These are phyloP conservation scores for Cutaneotrichosporon dermatis DNA, from an alignment of 1,284 basidiomycete genomes.

Conservation along the genomic window DNA sequence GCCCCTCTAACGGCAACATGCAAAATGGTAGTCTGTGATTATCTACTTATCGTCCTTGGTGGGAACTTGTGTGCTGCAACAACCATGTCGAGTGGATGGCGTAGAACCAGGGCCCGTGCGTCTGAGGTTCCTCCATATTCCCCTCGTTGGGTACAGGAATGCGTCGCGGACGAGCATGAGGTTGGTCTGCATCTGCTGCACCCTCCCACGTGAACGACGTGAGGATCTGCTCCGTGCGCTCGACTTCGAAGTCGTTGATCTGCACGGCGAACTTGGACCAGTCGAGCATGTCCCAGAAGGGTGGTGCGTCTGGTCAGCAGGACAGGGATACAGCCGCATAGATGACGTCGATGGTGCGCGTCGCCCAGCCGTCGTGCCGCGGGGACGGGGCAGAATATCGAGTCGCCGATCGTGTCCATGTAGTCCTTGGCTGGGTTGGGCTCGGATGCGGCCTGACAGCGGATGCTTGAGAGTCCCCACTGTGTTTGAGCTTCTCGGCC, in stretches of 20 bases:
- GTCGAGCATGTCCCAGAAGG: constrained; percentile 46
- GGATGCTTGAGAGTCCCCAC: constrained; percentile 5
- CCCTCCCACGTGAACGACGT: constrained; percentile 26
- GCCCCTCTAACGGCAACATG: neutral
- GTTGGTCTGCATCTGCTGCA: constrained; percentile 39
- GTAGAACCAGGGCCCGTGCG: constrained; percentile 37
- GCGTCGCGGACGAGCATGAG: constrained; percentile 46
- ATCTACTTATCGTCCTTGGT: neutral
- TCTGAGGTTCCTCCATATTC: constrained; percentile 15
- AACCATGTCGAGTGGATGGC: constrained; percentile 38
- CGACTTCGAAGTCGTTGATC: constrained; percentile 37
- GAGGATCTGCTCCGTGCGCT: constrained; percentile 42
- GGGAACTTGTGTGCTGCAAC: constrained; percentile 2
- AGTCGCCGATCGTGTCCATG: constrained; percentile 36
- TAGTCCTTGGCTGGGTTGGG: constrained; percentile 24
- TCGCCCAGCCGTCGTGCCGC: constrained; percentile 41
- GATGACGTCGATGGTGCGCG: constrained; percentile 41
- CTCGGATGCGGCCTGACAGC: neutral
- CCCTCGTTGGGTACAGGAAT: constrained; percentile 43
- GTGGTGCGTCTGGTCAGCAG: constrained; percentile 41
- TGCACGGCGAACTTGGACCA: constrained; percentile 42
- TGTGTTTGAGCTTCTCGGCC: constrained; percentile 21
- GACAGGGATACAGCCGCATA: constrained; percentile 50
- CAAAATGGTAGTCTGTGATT: too few species aligned
- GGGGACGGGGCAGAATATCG: constrained; percentile 45